A percentile compares a stretch with the other conserved stretches of the same genome.
Evolutionary conservation across 345 rosid genomes (phyloP).

Genomic region (Salix dunnii): DNA sequence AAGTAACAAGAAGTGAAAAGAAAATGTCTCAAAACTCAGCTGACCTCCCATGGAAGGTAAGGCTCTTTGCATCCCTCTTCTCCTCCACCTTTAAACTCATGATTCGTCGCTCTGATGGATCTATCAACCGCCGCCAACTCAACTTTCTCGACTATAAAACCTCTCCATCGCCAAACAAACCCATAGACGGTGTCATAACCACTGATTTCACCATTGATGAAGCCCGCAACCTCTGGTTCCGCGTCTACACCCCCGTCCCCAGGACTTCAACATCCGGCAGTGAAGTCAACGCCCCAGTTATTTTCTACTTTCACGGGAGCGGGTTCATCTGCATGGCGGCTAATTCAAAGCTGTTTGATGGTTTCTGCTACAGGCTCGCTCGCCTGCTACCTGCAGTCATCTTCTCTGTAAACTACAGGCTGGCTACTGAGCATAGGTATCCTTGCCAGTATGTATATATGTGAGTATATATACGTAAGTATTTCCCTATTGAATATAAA

Average conservation of each 20-base stretch:
- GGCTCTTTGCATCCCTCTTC: neutral
- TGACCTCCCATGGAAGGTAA: constrained; percentile 1
- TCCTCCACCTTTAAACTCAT: neutral
- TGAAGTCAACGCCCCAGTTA: constrained; percentile 15
- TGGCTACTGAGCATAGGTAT: constrained; percentile 32
- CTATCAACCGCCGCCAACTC: constrained; percentile 1
- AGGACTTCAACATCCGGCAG: neutral
- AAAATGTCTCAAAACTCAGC: neutral
- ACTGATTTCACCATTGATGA: constrained; percentile 20
- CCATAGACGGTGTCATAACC: constrained; percentile 9
- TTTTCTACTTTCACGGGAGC: constrained; percentile 40
- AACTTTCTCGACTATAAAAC: neutral
- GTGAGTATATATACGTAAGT: too few species aligned
- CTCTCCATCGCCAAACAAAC: constrained; percentile 1
- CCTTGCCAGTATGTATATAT: constrained; percentile 32
- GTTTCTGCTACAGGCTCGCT: constrained; percentile 21
- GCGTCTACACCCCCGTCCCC: constrained; percentile 28
- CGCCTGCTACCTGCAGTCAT: constrained; percentile 16
- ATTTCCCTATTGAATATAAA: too few species aligned
- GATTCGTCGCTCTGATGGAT: neutral
- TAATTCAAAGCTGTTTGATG: constrained; percentile 18
- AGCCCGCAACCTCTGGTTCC: constrained; percentile 30
- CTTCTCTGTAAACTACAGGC: constrained; percentile 36
- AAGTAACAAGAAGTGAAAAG: too few species aligned
- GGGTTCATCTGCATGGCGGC: constrained; percentile 30